These are phyloP conservation scores for Mortierella sp. DNA, from an alignment of 371 early-diverging fungal genomes.

Conservation along the genomic window DNA sequence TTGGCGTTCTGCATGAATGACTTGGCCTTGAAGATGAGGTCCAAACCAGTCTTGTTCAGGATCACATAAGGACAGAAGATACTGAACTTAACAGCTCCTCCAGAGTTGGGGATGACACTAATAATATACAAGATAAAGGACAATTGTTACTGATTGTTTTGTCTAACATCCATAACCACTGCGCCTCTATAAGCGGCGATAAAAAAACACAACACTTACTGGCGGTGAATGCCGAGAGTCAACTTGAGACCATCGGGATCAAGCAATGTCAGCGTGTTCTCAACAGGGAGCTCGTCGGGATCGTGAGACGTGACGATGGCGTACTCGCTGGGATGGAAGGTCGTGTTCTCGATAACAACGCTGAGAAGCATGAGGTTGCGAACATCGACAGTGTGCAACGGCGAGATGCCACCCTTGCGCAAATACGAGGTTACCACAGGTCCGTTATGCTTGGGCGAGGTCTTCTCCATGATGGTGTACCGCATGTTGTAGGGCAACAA, in stretches of 20 bases:
- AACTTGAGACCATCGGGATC: slow-evolving; percentile 76
- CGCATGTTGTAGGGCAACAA: slow-evolving; percentile 91
- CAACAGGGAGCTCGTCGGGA: slow-evolving; percentile 76
- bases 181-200: not conserved
- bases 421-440: slow-evolving; percentile 68
- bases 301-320: slow-evolving; percentile 88
- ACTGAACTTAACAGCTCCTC: slow-evolving; percentile 77
- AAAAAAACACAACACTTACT: slow-evolving; percentile 56
- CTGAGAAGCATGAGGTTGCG: slow-evolving; percentile 84
- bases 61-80: slow-evolving; percentile 85
- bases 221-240: slow-evolving; percentile 78
- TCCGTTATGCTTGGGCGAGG: slow-evolving; percentile 72
- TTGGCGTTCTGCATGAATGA: slow-evolving; percentile 83
- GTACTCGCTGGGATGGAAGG: slow-evolving; percentile 82
- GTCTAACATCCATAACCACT: too few species aligned
- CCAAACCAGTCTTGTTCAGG: slow-evolving; percentile 92
- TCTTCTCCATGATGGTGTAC: slow-evolving; percentile 81
- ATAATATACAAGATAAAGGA: not conserved
- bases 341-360: slow-evolving; percentile 82
- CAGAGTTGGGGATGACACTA: slow-evolving; percentile 73
- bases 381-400: slow-evolving; percentile 90
- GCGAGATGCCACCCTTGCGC: slow-evolving; percentile 79
- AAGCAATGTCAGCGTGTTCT: slow-evolving; percentile 77
- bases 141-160: too few species aligned
- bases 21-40: slow-evolving; percentile 84